These are phyloP conservation scores for Sarcodon sp. DNA, from an alignment of 768 basidiomycete species.

Conservation along the genomic window DNA sequence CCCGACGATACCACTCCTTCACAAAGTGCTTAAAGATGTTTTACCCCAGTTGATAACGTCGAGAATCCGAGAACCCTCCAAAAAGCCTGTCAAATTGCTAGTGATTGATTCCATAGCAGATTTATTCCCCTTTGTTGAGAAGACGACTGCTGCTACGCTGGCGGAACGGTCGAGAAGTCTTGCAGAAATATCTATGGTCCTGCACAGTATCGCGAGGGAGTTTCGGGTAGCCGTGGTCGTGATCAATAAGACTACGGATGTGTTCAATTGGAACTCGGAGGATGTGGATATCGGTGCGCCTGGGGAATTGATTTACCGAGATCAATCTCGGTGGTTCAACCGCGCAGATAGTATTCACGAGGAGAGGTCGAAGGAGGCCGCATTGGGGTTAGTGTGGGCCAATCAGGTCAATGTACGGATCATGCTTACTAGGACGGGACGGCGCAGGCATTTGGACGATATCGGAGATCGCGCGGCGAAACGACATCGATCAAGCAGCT, in stretches of 20 bases:
- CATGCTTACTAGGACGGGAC: conserved; percentile 67
- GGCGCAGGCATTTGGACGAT: conserved; percentile 40
- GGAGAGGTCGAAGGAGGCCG: conserved; percentile 62
- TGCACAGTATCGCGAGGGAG: conserved; percentile 58
- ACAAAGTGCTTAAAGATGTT: conserved; percentile 38
- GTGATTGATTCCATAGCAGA: conserved; percentile 85
- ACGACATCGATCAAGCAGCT: conserved; percentile 14
- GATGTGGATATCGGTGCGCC: conserved; percentile 12
- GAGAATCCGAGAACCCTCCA: conserved; percentile 14
- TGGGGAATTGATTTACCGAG: conserved; percentile 44
- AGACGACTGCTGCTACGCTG: conserved; percentile 47
- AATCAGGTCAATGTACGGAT: conserved; percentile 83
- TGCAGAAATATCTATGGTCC: conserved; percentile 46
- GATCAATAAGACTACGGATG: conserved; percentile 82
- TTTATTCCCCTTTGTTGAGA: conserved; percentile 57
- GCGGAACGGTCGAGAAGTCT: conserved; percentile 65
- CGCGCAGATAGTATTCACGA: conserved; percentile 46
- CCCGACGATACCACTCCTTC: conserved; percentile 38
- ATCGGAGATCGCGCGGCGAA: conserved; percentile 17
- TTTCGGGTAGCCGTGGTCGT: conserved; percentile 66
- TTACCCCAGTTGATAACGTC: conserved; percentile 39
- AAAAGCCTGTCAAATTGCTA: conserved; percentile 61
- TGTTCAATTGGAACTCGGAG: conserved; percentile 14
- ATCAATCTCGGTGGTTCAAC: conserved; percentile 69
- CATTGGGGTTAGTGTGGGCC: conserved; percentile 85